Conservation (phyloP, 1,284 basidiomycete genomes). For the Schizopora paradoxa region DNA sequence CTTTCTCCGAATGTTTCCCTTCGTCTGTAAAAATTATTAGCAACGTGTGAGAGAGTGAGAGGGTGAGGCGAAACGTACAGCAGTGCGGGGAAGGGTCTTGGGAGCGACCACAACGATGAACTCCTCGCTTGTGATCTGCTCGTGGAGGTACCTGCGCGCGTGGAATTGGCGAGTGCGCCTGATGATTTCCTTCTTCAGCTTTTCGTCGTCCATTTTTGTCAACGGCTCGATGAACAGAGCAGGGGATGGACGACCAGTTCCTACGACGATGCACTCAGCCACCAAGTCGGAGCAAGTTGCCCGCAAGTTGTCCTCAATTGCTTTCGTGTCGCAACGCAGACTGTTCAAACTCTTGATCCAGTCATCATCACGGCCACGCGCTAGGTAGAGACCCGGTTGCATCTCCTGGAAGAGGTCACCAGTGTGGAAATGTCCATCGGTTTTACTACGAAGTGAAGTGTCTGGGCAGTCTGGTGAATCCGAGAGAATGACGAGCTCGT, state of each 20-base stretch:
- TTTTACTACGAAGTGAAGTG: constrained; percentile 41
- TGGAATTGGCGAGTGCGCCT: constrained; percentile 62
- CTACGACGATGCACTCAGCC: constrained; percentile 59
- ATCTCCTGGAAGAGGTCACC: constrained; percentile 67
- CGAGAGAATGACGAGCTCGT: constrained; percentile 60
- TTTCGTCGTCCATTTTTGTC: constrained; percentile 40
- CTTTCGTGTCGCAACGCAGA: constrained; percentile 64
- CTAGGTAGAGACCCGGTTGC: constrained; percentile 48
- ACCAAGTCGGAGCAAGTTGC: constrained; percentile 50
- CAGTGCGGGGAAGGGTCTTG: constrained; percentile 55
- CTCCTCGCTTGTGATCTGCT: constrained; percentile 50
- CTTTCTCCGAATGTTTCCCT: constrained; percentile 62
- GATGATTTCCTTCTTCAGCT: constrained; percentile 57
- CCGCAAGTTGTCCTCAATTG: constrained; percentile 66
- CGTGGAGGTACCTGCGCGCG: constrained; percentile 59
- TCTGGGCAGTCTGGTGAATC: constrained; percentile 65
- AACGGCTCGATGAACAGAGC: constrained; percentile 62
- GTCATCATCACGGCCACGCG: constrained; percentile 66
- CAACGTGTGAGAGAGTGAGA: background rate
- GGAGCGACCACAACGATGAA: constrained; percentile 53
- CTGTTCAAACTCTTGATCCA: constrained; percentile 77
- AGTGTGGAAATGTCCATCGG: constrained; percentile 67
- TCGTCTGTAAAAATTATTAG: constrained; percentile 33
- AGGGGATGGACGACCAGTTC: constrained; percentile 59
- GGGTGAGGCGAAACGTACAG: constrained; percentile 18